Evolutionary conservation across 352 stramenopile species (phyloP), one percentile per base, ranked within the genome.

Genomic region (Phytopythium montanum): DNA sequence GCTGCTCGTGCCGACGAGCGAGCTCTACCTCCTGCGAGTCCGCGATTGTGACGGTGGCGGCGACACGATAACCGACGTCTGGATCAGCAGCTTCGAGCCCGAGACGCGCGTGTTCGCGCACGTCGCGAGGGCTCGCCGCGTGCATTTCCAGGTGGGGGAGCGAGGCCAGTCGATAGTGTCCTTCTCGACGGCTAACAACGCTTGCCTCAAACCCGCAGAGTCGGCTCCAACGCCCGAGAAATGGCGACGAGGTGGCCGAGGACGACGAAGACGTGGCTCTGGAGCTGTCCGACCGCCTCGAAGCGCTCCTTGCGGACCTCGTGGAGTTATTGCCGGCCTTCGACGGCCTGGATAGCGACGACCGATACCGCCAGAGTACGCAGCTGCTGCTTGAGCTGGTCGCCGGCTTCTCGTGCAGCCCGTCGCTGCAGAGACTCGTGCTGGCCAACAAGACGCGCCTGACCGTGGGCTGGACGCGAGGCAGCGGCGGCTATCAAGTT

Each of bases 21-120:
- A 84, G 61, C 73, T 89, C 48, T 89, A 83, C 51, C 60, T 68
- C n/a, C 39, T 89, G 21, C 34, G 73, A 25, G 34, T 81, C 13
- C 56, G 46, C 0, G 45, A 71, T 23, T 12, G 38, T 9, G 44
- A 44, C 14, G 49, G 23, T 5, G 49, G 16, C 6, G 26, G 23
- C 5, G 25, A 33, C 7, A 58, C 70, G n/a, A 34, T 9, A 28
- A 51, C 57, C 4, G 62, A 76, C 53, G 60, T 73, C 57, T 81
- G 76, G 45, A 66, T 90, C 33, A 73, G 70, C n/a, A 90, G 77
- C 6, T 88, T 90, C 51, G 80, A 90, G 54, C 75, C 75, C 4
- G 64, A 72, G 2, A 84, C 80, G n/a, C 68, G 78, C 21, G 65
- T 81, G 38, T 84, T 84, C 36, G 85, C 79, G 63, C 74, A 76